Evolutionary conservation across 139 green algal species (phyloP).

Genomic region (Auxenochlorella protothecoides): DNA sequence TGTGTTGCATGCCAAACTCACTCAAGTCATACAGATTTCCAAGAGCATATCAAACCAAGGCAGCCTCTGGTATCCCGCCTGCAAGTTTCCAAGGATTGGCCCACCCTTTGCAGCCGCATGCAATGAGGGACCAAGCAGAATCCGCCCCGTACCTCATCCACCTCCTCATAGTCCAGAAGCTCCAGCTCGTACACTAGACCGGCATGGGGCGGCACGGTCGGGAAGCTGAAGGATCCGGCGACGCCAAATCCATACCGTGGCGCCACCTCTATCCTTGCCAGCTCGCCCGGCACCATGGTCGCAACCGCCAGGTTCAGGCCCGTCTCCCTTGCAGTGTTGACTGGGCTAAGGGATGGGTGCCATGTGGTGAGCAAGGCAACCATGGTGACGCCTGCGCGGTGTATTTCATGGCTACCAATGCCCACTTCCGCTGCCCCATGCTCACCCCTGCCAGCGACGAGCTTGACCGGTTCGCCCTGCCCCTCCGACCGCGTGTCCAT

Average conservation of each 20-base stretch:
- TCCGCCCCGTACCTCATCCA: constrained; percentile 17
- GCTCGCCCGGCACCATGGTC: constrained; percentile 55
- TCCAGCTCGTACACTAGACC: constrained; percentile 60
- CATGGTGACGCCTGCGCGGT: no score
- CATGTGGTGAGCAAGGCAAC: no score
- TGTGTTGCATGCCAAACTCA: no score
- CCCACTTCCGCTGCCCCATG: no score
- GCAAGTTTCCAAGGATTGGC: no score
- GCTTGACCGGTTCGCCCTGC: constrained; percentile 21
- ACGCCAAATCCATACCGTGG: constrained; percentile 35
- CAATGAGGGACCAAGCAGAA: background rate
- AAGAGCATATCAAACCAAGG: no score
- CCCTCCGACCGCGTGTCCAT: constrained; percentile 48
- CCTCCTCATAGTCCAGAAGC: constrained; percentile 53
- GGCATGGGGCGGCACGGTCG: constrained; percentile 49
- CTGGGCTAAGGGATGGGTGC: constrained; percentile 17
- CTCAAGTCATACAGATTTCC: no score
- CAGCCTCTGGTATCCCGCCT: no score
- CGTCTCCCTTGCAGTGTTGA: constrained; percentile 18
- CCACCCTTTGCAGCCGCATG: no score
- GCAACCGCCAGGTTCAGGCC: constrained; percentile 51
- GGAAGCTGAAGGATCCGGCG: constrained; percentile 71
- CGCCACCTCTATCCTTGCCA: constrained; percentile 32
- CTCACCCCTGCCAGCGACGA: constrained; percentile 60
- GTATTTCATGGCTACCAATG: no score